Conservation (phyloP, 805 yeast species). For the Metschnikowia kofuensis region DNA sequence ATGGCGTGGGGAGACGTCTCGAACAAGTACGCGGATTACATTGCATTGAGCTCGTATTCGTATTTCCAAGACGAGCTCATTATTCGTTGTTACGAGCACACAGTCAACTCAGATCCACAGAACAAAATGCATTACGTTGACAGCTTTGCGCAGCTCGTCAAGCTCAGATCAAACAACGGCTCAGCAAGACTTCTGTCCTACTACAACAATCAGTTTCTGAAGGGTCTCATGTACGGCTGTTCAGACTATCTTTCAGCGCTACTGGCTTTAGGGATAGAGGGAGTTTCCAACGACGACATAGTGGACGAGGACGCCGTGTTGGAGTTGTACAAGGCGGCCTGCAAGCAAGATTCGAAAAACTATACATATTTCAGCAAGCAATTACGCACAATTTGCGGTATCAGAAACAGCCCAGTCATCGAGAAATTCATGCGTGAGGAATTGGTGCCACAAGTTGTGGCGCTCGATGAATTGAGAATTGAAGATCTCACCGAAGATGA, state of each 20-base stretch:
- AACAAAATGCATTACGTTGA: slow-evolving; percentile 39
- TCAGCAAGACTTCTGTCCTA: slow-evolving; percentile 28
- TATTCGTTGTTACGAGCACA: slow-evolving; percentile 39
- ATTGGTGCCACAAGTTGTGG: slow-evolving; percentile 32
- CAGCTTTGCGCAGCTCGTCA: slow-evolving; percentile 25
- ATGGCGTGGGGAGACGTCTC: slow-evolving; percentile 22
- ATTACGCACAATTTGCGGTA: slow-evolving; percentile 26
- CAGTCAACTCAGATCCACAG: slow-evolving; percentile 29
- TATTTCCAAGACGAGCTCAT: slow-evolving; percentile 40
- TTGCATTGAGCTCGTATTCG: slow-evolving; percentile 28
- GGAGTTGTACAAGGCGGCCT: slow-evolving; percentile 31
- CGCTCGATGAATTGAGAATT: slow-evolving; percentile 35
- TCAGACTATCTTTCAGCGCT: slow-evolving; percentile 33
- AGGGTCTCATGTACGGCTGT: slow-evolving; percentile 34
- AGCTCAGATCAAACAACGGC: slow-evolving; percentile 15
- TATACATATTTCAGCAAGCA: slow-evolving; percentile 34
- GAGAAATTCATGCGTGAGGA: slow-evolving; percentile 27
- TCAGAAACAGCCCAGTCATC: slow-evolving; percentile 22
- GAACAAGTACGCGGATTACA: slow-evolving; percentile 25
- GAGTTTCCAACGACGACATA: slow-evolving; percentile 11
- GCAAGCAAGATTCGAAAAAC: slow-evolving; percentile 33
- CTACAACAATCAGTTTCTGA: slow-evolving; percentile 22
- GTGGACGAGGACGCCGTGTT: slow-evolving; percentile 36
- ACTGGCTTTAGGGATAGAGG: slow-evolving; percentile 29
- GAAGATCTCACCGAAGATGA: slow-evolving; percentile 53